These are phyloP conservation scores for Taiozyma sp. DNA, from an alignment of 1,139 yeast species.

Conservation along the genomic window DNA sequence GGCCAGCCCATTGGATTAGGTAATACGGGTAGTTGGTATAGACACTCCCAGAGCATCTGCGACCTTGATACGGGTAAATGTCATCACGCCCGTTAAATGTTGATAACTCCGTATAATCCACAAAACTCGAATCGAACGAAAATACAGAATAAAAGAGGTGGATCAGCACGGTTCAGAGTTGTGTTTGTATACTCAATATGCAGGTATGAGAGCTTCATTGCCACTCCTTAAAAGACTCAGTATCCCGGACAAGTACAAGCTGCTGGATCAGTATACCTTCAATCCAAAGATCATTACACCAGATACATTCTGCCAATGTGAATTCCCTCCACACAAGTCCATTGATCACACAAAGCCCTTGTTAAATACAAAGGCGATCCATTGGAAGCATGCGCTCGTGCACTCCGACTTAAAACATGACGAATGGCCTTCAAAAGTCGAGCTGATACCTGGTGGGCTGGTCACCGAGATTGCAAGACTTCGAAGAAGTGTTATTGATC, in stretches of 20 bases:
- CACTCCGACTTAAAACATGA: conserved; percentile 33
- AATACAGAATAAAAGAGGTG: neutral
- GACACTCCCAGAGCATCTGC: no score
- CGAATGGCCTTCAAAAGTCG: conserved; percentile 58
- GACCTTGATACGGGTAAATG: neutral
- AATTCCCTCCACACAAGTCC: conserved; percentile 37
- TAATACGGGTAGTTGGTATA: no score
- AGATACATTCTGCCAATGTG: conserved; percentile 46
- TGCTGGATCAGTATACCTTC: conserved; percentile 11
- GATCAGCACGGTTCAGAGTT: neutral
- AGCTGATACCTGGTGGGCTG: conserved; percentile 40
- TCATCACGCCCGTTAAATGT: neutral
- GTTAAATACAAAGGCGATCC: conserved; percentile 43
- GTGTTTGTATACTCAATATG: no score
- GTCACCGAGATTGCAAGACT: conserved; percentile 30
- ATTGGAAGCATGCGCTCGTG: conserved; percentile 54
- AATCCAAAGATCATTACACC: conserved; percentile 11
- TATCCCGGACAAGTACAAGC: conserved; percentile 13
- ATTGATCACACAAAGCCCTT: conserved; percentile 38
- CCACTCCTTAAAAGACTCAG: conserved; percentile 1
- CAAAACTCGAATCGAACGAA: neutral
- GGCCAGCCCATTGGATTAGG: no score
- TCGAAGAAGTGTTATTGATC: conserved; percentile 33
- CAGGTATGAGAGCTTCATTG: conserved; percentile 10
- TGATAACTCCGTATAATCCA: neutral